Percentiles rank a stretch among this genome's conserved stretches.
These are phyloP conservation scores for Bipolaris sorokiniana DNA, from an alignment of 2,329 filamentous ascomycete genomes.

Conservation along the genomic window DNA sequence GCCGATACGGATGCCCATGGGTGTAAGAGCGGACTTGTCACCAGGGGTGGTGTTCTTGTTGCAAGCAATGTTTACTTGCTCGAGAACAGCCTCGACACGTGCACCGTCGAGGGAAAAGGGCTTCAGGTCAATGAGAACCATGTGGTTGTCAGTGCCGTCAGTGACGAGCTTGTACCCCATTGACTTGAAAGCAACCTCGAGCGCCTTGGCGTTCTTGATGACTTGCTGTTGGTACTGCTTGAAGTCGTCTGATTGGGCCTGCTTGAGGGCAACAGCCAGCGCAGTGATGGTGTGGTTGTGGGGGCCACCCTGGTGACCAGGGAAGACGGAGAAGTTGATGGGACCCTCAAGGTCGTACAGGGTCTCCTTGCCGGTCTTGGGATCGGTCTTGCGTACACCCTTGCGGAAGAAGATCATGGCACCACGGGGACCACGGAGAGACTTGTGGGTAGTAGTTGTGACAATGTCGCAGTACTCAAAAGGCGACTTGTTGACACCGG, in stretches of 20 bases:
- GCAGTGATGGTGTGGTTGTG: slow-evolving; percentile 99
- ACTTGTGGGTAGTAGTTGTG: slow-evolving; percentile 98
- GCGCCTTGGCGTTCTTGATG: slow-evolving; percentile 87
- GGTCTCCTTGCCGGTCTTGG: slow-evolving; percentile 84
- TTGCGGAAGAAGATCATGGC: slow-evolving; percentile 99
- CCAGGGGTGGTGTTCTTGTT: slow-evolving; percentile 99
- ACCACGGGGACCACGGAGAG: slow-evolving; percentile 88
- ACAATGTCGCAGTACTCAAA: slow-evolving; percentile 93
- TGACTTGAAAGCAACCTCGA: slow-evolving; percentile 70
- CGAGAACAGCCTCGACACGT: slow-evolving; percentile 91
- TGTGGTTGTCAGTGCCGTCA: slow-evolving; percentile 95
- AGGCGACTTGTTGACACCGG: slow-evolving; percentile 86
- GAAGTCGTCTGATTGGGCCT: slow-evolving; percentile 90
- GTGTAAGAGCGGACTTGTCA: slow-evolving; percentile 90
- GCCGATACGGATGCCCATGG: slow-evolving; percentile 90
- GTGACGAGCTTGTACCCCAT: slow-evolving; percentile 93
- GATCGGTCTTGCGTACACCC: slow-evolving; percentile 80
- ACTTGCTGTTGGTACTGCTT: slow-evolving; percentile 93
- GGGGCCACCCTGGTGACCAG: slow-evolving; percentile 95
- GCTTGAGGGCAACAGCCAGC: slow-evolving; percentile 90
- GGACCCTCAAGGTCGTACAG: slow-evolving; percentile 91
- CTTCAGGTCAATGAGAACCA: slow-evolving; percentile 94
- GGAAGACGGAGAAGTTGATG: slow-evolving; percentile 99
- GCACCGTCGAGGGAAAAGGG: slow-evolving; percentile 87
- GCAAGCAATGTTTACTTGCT: slow-evolving; percentile 98